Evolutionary conservation across 139 green algal species (phyloP).

Genomic region (Picochlorum sp.): DNA sequence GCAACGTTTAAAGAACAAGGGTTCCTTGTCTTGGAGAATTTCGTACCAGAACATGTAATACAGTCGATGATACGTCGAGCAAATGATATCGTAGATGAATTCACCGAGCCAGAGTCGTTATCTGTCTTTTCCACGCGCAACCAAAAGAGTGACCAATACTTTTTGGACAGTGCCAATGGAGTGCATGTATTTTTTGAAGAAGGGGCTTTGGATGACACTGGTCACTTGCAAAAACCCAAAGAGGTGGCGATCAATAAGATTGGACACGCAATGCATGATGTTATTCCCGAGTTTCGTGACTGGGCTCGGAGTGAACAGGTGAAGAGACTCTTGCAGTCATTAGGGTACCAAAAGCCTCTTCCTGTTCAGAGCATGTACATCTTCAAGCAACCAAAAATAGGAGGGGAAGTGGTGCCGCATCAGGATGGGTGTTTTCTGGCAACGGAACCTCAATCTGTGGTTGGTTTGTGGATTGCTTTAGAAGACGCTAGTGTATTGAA

Average conservation of each 20-base stretch:
- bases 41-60: slow-evolving; percentile 36
- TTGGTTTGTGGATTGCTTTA: slow-evolving; percentile 89
- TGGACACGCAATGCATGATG: slow-evolving; percentile 87
- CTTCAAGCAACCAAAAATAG: slow-evolving; percentile 84
- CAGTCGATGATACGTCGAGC: slow-evolving; percentile 25
- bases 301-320: slow-evolving; percentile 70
- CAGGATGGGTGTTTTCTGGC: slow-evolving; percentile 91
- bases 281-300: slow-evolving; percentile 73
- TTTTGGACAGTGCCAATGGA: slow-evolving; percentile 55
- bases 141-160: slow-evolving; percentile 63
- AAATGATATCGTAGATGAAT: slow-evolving; percentile 38
- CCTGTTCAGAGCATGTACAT: slow-evolving; percentile 72
- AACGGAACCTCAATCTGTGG: slow-evolving; percentile 69
- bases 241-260: slow-evolving; percentile 84
- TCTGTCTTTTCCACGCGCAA: slow-evolving; percentile 50
- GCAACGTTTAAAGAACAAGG: slow-evolving; percentile 31
- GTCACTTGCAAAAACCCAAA: slow-evolving; percentile 46
- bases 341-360: slow-evolving; percentile 68
- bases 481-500: slow-evolving; percentile 85
- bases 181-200: slow-evolving; percentile 74
- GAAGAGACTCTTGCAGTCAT: slow-evolving; percentile 37
- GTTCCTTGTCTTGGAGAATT: slow-evolving; percentile 50
- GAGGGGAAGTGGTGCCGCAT: slow-evolving; percentile 79
- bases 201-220: slow-evolving; percentile 62
- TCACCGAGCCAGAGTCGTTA: slow-evolving; percentile 17